Conservation (phyloP, 192 early-diverging fungal species). For the Gryganskiella cystojenkinii region DNA sequence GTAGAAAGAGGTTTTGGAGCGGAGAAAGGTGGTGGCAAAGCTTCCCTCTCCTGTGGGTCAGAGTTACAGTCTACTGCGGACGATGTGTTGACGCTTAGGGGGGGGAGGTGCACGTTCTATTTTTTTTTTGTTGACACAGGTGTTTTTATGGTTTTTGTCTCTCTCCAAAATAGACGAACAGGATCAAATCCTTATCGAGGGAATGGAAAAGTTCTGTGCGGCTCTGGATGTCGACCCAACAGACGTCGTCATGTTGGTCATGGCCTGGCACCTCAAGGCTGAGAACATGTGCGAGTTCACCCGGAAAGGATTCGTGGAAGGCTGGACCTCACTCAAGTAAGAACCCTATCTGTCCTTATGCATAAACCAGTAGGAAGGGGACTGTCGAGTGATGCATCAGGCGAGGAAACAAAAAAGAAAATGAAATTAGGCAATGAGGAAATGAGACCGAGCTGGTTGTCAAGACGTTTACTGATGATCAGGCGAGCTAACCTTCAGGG, state of each 20-base stretch:
- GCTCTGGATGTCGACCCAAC: constrained; percentile 80
- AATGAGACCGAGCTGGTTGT: no score
- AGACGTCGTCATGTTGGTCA: constrained; percentile 75
- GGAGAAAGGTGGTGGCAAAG: background rate
- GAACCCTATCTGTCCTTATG: no score
- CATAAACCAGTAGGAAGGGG: no score
- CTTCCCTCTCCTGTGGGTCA: no score
- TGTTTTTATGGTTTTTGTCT: constrained; percentile 52
- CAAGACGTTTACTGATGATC: no score
- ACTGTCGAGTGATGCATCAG: background rate
- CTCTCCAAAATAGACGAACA: no score
- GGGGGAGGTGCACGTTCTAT: no score
- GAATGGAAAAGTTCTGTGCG: constrained; percentile 72
- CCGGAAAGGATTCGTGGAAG: constrained; percentile 75
- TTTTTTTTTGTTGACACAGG: background rate
- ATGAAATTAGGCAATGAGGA: no score
- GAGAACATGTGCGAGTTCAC: constrained; percentile 82
- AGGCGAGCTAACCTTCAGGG: no score
- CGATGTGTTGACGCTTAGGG: background rate
- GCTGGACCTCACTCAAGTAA: constrained; percentile 72
- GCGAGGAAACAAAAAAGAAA: background rate
- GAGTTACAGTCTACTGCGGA: no score
- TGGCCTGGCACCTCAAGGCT: constrained; percentile 75
- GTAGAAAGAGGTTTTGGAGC: background rate
- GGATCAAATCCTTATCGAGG: constrained; percentile 77